Evolutionary conservation across 2,329 filamentous ascomycete genomes (phyloP).

Genomic region (Akanthomyces uredinophilus): DNA sequence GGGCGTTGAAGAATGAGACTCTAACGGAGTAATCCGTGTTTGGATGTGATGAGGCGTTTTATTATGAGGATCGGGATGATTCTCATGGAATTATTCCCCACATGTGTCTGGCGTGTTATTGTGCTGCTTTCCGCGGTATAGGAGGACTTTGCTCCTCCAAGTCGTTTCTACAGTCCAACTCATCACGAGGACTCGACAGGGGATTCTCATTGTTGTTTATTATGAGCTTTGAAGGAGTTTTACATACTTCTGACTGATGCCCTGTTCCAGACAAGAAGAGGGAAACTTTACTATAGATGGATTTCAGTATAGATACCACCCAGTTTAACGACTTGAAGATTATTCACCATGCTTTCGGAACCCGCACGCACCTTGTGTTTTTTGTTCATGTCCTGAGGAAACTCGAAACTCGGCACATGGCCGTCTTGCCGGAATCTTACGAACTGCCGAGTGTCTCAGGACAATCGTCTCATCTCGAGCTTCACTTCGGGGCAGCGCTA

Average conservation of each 20-base stretch:
- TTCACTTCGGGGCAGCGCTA: neutral
- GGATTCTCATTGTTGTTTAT: neutral
- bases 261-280: neutral
- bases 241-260: neutral
- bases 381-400: neutral
- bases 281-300: neutral
- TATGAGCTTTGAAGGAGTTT: neutral
- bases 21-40: neutral
- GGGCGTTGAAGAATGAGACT: constrained; percentile 20
- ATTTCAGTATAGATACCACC: constrained; percentile 2
- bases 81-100: neutral
- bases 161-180: neutral
- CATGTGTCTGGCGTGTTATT: neutral
- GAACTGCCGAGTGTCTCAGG: neutral
- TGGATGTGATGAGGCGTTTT: neutral
- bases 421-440: too few relatives aligned
- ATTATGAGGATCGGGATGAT: neutral
- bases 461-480: neutral
- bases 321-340: neutral
- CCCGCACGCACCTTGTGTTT: neutral
- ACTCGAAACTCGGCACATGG: neutral
- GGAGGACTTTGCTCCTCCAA: neutral
- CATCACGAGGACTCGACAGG: neutral
- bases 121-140: neutral
- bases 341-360: neutral